A percentile compares a stretch with the other conserved stretches of the same genome.
phyloP scores from a whole-genome alignment of 2,329 filamentous ascomycete species.

The Triangularia verruculosa region DNA sequence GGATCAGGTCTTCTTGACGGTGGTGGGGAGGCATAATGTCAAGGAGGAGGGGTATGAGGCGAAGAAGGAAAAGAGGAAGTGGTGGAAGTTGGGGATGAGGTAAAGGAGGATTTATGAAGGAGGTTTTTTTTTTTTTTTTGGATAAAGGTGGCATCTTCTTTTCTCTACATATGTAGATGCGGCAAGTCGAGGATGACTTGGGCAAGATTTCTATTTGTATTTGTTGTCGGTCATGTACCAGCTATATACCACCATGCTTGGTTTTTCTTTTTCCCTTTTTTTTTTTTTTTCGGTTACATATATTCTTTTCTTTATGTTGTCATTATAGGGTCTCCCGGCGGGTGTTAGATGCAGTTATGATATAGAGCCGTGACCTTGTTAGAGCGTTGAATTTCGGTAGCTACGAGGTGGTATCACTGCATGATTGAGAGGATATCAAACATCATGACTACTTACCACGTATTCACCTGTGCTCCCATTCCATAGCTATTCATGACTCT shows the following conservation, averaged over 20 bases:
- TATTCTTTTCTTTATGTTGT: neutral
- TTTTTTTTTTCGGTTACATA: neutral
- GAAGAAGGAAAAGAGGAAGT: conserved; percentile 25
- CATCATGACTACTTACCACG: too few species aligned
- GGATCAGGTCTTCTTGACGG: conserved; percentile 85
- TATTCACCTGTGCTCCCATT: too few species aligned
- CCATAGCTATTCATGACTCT: too few species aligned
- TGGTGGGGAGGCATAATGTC: conserved; percentile 77
- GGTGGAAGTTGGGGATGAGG: conserved; percentile 13
- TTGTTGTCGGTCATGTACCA: neutral
- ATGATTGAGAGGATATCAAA: too few species aligned
- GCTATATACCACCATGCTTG: neutral
- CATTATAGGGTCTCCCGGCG: neutral
- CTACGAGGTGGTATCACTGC: neutral
- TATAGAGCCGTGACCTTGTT: neutral
- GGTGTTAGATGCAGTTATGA: neutral
- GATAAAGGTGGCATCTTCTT: too few species aligned
- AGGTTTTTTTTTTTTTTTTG: neutral
- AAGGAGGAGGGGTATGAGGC: conserved; percentile 64
- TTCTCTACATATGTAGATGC: neutral
- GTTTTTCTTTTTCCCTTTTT: neutral
- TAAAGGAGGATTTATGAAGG: conserved; percentile 2
- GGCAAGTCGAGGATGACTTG: neutral
- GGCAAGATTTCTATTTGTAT: neutral
- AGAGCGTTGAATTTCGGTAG: neutral